Percentiles rank a stretch among this genome's conserved stretches.
phyloP scores from a whole-genome alignment of 768 basidiomycete species.

The Auricularia sp. region DNA sequence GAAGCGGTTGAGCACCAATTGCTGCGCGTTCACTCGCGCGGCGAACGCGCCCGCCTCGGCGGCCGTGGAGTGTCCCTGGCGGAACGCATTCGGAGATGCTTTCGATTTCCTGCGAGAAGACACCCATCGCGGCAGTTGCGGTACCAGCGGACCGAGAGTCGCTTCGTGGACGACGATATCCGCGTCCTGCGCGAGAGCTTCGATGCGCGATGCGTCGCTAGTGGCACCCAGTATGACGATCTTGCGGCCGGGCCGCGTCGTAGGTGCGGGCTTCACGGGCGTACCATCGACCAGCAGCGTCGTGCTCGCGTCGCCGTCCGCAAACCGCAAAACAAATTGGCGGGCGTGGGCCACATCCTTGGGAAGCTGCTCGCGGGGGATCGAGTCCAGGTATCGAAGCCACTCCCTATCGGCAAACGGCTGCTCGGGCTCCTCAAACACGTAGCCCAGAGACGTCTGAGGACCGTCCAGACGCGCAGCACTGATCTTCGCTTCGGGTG shows the following conservation, averaged over 20 bases:
- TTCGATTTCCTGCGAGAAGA: conserved; percentile 31
- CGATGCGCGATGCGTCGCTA: conserved; percentile 39
- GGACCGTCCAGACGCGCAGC: conserved; percentile 72
- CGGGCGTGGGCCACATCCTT: neutral
- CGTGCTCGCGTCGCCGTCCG: neutral
- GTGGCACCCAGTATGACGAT: conserved; percentile 75
- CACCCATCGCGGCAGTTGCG: conserved; percentile 27
- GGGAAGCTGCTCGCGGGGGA: conserved; percentile 1
- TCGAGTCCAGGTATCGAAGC: conserved; percentile 8
- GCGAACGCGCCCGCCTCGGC: conserved; percentile 72
- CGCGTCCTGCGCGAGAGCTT: conserved; percentile 54
- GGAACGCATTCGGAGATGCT: conserved; percentile 34
- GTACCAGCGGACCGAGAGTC: conserved; percentile 55
- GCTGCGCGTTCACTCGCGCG: conserved; percentile 43
- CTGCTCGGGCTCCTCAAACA: conserved; percentile 47
- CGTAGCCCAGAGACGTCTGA: conserved; percentile 74
- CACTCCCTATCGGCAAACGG: conserved; percentile 9
- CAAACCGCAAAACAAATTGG: neutral
- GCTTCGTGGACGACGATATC: conserved; percentile 80
- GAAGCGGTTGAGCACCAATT: conserved; percentile 69
- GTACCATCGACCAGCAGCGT: conserved; percentile 21
- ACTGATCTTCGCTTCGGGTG: conserved; percentile 44
- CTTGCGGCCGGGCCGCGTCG: conserved; percentile 42
- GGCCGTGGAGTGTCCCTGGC: conserved; percentile 70
- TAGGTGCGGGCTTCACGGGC: conserved; percentile 17